Evolutionary conservation across 306 rosid genomes (phyloP).

Genomic region (Hippophae gyantsensis): DNA sequence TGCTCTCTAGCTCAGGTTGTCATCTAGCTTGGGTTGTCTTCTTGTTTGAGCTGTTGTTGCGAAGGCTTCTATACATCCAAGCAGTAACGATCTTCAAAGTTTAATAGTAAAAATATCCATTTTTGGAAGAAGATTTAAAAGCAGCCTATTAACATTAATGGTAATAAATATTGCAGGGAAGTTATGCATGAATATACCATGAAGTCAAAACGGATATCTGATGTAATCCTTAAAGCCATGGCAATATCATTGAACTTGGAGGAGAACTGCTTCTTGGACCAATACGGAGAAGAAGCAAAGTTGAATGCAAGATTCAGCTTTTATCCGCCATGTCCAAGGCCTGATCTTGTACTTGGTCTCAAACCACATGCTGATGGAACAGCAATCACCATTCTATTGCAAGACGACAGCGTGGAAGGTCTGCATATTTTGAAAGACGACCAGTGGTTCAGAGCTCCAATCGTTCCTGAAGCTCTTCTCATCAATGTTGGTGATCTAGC

Average conservation of each 20-base stretch:
- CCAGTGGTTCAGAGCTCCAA: slow-evolving; percentile 28
- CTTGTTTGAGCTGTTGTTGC: too few relatives aligned
- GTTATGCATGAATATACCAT: slow-evolving; percentile 24
- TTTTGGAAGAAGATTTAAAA: too few relatives aligned
- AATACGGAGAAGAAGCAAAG: slow-evolving; percentile 25
- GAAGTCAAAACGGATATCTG: slow-evolving; percentile 17
- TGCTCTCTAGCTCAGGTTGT: too few relatives aligned
- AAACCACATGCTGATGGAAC: slow-evolving; percentile 20
- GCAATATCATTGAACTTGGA: slow-evolving; percentile 31
- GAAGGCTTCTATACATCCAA: too few relatives aligned
- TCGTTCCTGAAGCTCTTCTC: slow-evolving; percentile 26
- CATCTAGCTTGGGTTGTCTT: too few relatives aligned
- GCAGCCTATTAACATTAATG: too few relatives aligned
- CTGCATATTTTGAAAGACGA: slow-evolving; percentile 15
- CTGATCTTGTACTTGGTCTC: slow-evolving; percentile 19
- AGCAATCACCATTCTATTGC: slow-evolving; percentile 16
- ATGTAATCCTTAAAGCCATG: slow-evolving; percentile 23
- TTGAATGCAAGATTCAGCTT: slow-evolving; percentile 27
- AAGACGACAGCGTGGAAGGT: slow-evolving; percentile 17
- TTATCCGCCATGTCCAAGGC: slow-evolving; percentile 14
- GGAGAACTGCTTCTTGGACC: slow-evolving; percentile 29
- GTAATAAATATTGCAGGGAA: slow-evolving; percentile 7
- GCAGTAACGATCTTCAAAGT: too few relatives aligned
- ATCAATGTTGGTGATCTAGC: slow-evolving; percentile 35
- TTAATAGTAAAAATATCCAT: too few relatives aligned